These are phyloP conservation scores for Emergomyces orientalis DNA, from an alignment of 2,329 filamentous ascomycete genomes.

Conservation along the genomic window DNA sequence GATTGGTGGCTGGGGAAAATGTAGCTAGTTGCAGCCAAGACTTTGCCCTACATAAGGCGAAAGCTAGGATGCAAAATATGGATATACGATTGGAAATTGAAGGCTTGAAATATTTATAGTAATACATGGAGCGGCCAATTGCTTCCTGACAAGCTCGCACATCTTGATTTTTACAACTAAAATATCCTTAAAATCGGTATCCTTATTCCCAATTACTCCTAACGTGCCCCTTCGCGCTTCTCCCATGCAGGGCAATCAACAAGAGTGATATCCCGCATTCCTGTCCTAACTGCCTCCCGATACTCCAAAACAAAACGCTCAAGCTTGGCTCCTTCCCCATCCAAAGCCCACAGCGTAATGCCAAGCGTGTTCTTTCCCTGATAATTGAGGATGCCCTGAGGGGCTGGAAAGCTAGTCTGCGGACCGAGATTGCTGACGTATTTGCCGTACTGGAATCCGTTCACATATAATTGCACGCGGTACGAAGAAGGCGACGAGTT, in stretches of 20 bases:
- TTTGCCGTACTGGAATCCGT: slow-evolving; percentile 66
- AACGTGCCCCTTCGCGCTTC: slow-evolving; percentile 46
- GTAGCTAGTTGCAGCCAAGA: neutral
- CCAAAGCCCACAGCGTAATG: slow-evolving; percentile 59
- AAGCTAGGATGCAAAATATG: no score
- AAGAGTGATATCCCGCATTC: slow-evolving; percentile 38
- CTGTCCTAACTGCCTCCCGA: slow-evolving; percentile 44
- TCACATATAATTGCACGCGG: slow-evolving; percentile 59
- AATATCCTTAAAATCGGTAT: no score
- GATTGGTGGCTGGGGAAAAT: slow-evolving; percentile 4
- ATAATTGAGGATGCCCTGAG: slow-evolving; percentile 64
- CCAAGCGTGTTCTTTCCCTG: slow-evolving; percentile 60
- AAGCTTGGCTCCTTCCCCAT: slow-evolving; percentile 48
- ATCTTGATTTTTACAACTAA: neutral
- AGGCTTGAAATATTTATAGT: neutral
- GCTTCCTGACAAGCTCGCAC: neutral
- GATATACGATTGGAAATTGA: no score
- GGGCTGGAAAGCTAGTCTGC: slow-evolving; percentile 61
- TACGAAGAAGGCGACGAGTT: slow-evolving; percentile 49
- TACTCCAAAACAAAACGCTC: slow-evolving; percentile 44
- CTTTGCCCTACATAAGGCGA: neutral
- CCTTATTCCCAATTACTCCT: no score
- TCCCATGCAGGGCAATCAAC: slow-evolving; percentile 41
- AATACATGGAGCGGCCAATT: neutral
- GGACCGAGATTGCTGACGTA: slow-evolving; percentile 65